These are phyloP conservation scores for Dictyophora rubrovolvata DNA, from an alignment of 768 basidiomycete genomes.

Conservation along the genomic window DNA sequence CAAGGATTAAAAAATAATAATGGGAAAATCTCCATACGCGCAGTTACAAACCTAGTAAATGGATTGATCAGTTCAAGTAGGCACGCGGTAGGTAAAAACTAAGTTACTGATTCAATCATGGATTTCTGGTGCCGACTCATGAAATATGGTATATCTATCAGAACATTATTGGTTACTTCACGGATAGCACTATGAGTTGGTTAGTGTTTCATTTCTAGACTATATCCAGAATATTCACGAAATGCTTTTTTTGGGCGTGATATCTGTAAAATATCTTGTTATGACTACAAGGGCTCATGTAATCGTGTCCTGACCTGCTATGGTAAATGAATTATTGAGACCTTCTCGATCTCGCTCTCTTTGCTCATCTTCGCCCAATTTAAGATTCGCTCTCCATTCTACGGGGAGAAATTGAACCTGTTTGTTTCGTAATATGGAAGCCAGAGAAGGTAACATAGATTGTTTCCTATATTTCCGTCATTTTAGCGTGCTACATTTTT, in stretches of 20 bases:
- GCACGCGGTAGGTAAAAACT: neutral
- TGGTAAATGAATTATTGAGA: conserved; percentile 31
- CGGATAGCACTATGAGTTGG: conserved; percentile 17
- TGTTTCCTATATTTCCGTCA: conserved; percentile 21
- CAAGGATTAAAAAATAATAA: neutral
- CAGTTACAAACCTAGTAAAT: conserved; percentile 21
- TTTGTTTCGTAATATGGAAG: conserved; percentile 29
- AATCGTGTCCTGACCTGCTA: conserved; percentile 16
- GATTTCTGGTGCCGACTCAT: conserved; percentile 31
- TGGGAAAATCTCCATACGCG: conserved; percentile 15
- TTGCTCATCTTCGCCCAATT: conserved; percentile 24
- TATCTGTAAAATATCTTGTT: conserved; percentile 16
- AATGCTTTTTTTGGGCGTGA: conserved; percentile 32
- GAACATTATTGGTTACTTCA: conserved; percentile 31
- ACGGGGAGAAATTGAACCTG: conserved; percentile 33
- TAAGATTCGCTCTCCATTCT: conserved; percentile 30
- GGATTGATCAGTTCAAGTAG: neutral
- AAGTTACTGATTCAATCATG: conserved; percentile 32
- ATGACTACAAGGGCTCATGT: neutral
- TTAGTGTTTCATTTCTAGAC: neutral
- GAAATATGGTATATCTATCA: conserved; percentile 33
- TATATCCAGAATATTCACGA: conserved; percentile 16
- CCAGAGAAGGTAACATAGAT: conserved; percentile 26
- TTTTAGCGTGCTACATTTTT: neutral
- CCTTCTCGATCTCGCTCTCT: conserved; percentile 28